Evolutionary conservation across 2,329 filamentous ascomycete genomes (phyloP), one percentile per base, ranked within the genome.

Genomic region (Pestalotiopsis sp.): DNA sequence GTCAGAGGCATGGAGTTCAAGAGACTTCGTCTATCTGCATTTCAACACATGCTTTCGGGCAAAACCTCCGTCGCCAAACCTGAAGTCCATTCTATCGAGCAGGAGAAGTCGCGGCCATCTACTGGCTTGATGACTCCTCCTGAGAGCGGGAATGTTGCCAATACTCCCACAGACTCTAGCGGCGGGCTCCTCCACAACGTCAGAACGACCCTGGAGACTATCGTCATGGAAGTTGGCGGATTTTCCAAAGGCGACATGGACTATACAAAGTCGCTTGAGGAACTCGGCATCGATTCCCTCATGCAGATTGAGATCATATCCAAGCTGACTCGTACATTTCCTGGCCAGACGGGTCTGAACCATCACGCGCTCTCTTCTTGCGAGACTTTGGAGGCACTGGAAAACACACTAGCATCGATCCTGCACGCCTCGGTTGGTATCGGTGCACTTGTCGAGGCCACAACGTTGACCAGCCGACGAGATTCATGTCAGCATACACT

Each of bases 241-340:
- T 65, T 68, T 31, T n/a, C 66, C 25, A 59, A 67, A 36, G 20
- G 20, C 11, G 66, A 68, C 27, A 68, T 64, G 17, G 61, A 65
- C 66, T 65, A 68, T 23, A 64, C 60, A 5, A 64, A 64, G 27
- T 65, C 60, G 9, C 38, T 68, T 25, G 66, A 55, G 7, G 61
- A 65, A 20, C 61, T 68, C 14, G 66, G 66, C 14, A 68, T 68
- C 55, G 66, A 68, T 36, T 68, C 66, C 0, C 60, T 68, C 27
- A 59, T 68, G 66, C 61, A 64, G 25, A 68, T 68, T 36, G 66
- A 68, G 27, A 58, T 68, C 20, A 45, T 49, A 27, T 67, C 66
- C 7, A 67, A 63, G 31, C 17, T 67, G 39, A 36, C 66, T 1
- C 60, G 66, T 17, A 17, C 38, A 6, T 67, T 67, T n/a, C 66